A percentile compares a stretch with the other conserved stretches of the same genome.
phyloP scores from a whole-genome alignment of 352 stramenopile species.

The Globisporangium solare region DNA sequence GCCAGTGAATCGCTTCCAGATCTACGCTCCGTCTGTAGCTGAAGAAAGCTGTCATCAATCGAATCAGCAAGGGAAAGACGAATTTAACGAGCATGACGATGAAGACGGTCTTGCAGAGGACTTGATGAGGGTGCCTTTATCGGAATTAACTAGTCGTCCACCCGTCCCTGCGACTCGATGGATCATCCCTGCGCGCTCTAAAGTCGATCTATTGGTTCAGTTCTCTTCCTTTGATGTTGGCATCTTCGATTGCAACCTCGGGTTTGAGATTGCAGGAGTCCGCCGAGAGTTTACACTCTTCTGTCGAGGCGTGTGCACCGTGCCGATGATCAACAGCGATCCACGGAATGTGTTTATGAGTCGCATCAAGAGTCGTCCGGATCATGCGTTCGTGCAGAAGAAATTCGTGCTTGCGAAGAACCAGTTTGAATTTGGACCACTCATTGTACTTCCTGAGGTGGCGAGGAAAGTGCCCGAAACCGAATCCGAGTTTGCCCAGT shows the following conservation, averaged over 20 bases:
- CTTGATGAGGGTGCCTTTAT: constrained; percentile 7
- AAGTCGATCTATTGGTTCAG: constrained; percentile 65
- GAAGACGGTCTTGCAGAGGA: not conserved
- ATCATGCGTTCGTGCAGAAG: constrained; percentile 75
- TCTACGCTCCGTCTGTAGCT: constrained; percentile 18
- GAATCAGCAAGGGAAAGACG: constrained; percentile 1
- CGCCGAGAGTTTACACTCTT: constrained; percentile 83
- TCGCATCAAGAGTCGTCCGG: constrained; percentile 77
- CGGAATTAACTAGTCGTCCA: constrained; percentile 8
- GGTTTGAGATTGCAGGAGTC: constrained; percentile 90
- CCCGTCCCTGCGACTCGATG: constrained; percentile 31
- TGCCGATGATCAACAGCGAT: constrained; percentile 92
- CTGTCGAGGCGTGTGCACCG: constrained; percentile 67
- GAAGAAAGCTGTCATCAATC: constrained; percentile 2
- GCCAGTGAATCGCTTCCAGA: constrained; percentile 50
- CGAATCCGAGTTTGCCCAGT: constrained; percentile 44
- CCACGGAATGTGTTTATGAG: constrained; percentile 94
- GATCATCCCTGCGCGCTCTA: constrained; percentile 66
- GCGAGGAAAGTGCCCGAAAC: constrained; percentile 22
- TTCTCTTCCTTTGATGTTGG: constrained; percentile 81
- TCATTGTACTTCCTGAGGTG: constrained; percentile 49
- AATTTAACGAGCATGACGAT: not conserved
- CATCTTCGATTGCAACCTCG: constrained; percentile 75
- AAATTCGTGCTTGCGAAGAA: constrained; percentile 89
- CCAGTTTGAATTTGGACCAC: constrained; percentile 91